Percentiles rank a stretch among this genome's conserved stretches.
Conservation (phyloP, 1,139 yeast species). For the Waltiozyma sp. region DNA sequence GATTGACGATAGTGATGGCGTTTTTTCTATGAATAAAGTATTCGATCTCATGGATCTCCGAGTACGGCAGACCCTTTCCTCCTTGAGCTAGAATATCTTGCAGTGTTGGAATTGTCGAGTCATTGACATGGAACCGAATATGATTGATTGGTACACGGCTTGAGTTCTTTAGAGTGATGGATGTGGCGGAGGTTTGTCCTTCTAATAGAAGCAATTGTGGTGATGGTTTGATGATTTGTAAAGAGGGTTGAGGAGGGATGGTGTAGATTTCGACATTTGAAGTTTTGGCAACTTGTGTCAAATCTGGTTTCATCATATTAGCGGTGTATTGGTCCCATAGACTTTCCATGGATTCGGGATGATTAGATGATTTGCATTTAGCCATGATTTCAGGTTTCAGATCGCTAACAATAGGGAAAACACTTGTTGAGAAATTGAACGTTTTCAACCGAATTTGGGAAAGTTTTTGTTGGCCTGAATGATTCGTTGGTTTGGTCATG, state of each 20-base stretch:
- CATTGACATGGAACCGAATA: constrained; percentile 54
- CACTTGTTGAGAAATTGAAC: constrained; percentile 30
- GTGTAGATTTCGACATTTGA: constrained; percentile 25
- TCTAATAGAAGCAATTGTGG: constrained; percentile 64
- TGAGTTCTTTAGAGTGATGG: constrained; percentile 44
- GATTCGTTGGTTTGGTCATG: constrained; percentile 27
- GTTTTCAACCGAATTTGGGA: constrained; percentile 34
- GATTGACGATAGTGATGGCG: constrained; percentile 38
- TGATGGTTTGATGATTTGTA: constrained; percentile 36
- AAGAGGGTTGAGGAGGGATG: constrained; percentile 55
- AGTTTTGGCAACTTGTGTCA: constrained; percentile 9
- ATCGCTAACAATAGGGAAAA: constrained; percentile 23
- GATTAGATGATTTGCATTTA: constrained; percentile 20
- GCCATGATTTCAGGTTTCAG: constrained; percentile 15
- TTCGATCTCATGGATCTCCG: constrained; percentile 68
- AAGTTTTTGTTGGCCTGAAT: constrained; percentile 17
- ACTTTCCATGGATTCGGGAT: too few species aligned
- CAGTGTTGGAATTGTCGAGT: constrained; percentile 61
- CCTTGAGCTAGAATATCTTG: constrained; percentile 31
- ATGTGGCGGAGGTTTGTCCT: constrained; percentile 52
- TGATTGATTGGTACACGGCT: constrained; percentile 46
- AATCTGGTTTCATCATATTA: constrained; percentile 7
- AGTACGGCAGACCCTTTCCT: constrained; percentile 34
- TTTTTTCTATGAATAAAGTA: constrained; percentile 51
- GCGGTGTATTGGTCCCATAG: constrained; percentile 4